Evolutionary conservation across 768 basidiomycete species (phyloP).

Genomic region (Thelephora ganbajun): DNA sequence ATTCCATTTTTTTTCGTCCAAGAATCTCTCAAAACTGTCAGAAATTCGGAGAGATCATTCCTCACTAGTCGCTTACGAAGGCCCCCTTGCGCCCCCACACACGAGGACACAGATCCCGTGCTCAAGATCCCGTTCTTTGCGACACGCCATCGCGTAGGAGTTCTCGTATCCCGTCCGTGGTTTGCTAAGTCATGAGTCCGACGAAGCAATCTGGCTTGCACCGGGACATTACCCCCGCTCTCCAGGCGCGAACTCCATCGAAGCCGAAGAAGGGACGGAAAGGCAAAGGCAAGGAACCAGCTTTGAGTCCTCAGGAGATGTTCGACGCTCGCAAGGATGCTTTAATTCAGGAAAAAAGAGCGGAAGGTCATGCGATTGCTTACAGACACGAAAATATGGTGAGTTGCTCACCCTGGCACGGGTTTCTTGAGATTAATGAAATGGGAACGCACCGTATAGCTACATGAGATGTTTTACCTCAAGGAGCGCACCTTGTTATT

Average conservation of each 20-base stretch:
- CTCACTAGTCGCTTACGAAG: constrained; percentile 7
- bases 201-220: neutral
- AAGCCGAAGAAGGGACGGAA: neutral
- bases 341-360: constrained; percentile 45
- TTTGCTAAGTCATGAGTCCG: neutral
- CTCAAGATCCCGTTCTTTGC: constrained; percentile 2
- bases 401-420: constrained; percentile 13
- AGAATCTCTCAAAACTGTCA: constrained; percentile 48
- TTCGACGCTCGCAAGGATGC: constrained; percentile 25
- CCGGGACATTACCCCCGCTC: neutral
- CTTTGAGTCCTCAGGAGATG: constrained; percentile 5
- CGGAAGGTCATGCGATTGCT: constrained; percentile 40
- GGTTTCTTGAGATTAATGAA: constrained; percentile 1
- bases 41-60: constrained; percentile 51
- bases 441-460: constrained; percentile 22
- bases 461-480: constrained; percentile 84
- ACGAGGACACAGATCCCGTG: constrained; percentile 7
- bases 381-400: constrained; percentile 67
- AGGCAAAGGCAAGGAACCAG: constrained; percentile 4
- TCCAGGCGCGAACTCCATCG: neutral
- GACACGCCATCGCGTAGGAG: constrained; percentile 1
- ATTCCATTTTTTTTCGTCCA: constrained; percentile 22
- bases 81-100: constrained; percentile 7
- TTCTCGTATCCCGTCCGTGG: neutral
- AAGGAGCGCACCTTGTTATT: constrained; percentile 68